phyloP scores from a whole-genome alignment of 306 rosid genomes.

The Rosa chinensis region DNA sequence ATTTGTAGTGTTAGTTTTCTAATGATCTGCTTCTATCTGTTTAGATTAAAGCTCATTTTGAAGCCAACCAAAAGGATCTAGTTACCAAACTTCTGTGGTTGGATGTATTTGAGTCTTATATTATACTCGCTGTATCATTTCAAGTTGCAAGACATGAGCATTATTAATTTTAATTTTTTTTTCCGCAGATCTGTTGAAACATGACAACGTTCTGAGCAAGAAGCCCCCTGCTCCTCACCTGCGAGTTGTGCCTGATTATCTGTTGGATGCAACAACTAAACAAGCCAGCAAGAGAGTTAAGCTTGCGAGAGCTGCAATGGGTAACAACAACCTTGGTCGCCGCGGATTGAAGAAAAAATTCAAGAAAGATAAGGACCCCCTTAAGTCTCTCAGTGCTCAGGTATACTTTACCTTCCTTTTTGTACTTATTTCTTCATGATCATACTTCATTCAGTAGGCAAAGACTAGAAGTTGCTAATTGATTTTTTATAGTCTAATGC shows the following conservation, averaged over 20 bases:
- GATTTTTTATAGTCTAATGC: slow-evolving; percentile 14
- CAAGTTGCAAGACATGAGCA: background rate
- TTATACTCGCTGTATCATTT: background rate
- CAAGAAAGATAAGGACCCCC: slow-evolving; percentile 13
- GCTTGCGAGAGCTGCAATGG: slow-evolving; percentile 12
- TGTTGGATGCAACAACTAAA: slow-evolving; percentile 20
- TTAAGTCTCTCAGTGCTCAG: slow-evolving; percentile 4
- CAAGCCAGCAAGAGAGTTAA: slow-evolving; percentile 12
- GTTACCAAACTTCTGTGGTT: background rate
- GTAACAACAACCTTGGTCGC: background rate
- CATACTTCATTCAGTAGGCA: background rate
- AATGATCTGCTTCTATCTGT: background rate
- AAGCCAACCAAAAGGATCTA: slow-evolving; percentile 12
- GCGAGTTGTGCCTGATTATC: slow-evolving; percentile 79
- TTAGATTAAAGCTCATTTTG: slow-evolving; percentile 13
- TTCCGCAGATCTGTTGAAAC: slow-evolving; percentile 73
- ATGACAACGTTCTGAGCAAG: slow-evolving; percentile 92
- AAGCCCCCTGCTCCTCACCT: slow-evolving; percentile 74
- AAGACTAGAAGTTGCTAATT: slow-evolving; percentile 26
- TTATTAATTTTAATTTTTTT: background rate
- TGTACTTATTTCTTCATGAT: background rate
- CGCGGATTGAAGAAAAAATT: background rate
- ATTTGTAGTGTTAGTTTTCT: background rate
- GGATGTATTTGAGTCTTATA: background rate
- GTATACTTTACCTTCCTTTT: slow-evolving; percentile 2